These are phyloP conservation scores for Stephanodiscus minutulus DNA, from an alignment of 108 stramenopile species.

Conservation along the genomic window DNA sequence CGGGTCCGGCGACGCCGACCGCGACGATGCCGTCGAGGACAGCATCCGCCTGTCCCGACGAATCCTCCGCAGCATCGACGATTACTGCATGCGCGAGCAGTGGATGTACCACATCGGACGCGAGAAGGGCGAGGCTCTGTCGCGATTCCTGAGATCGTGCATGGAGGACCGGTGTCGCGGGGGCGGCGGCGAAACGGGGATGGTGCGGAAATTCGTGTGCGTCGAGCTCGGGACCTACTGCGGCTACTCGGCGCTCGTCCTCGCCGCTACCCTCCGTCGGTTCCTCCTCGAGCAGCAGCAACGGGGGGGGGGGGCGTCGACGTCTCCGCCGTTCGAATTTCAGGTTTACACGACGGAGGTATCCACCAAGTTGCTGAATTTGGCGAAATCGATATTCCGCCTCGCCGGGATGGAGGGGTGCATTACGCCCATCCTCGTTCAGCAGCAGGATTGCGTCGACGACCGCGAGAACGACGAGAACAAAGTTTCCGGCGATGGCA, in stretches of 20 bases:
- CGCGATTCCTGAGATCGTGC: slow-evolving; percentile 35
- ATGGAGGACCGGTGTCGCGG: slow-evolving; percentile 8
- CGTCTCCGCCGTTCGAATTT: slow-evolving; percentile 22
- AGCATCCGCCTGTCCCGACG: slow-evolving; percentile 6
- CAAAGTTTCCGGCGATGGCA: not conserved
- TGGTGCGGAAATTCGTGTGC: slow-evolving; percentile 32
- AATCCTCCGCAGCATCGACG: slow-evolving; percentile 65
- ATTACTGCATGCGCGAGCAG: slow-evolving; percentile 74
- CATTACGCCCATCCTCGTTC: slow-evolving; percentile 34
- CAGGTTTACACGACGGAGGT: slow-evolving; percentile 40
- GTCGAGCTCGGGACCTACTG: slow-evolving; percentile 90
- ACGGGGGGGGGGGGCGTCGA: not conserved
- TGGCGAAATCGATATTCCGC: slow-evolving; percentile 31
- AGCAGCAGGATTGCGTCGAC: slow-evolving; percentile 6
- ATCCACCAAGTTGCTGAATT: slow-evolving; percentile 32
- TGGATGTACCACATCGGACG: slow-evolving; percentile 94
- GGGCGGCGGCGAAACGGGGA: not conserved
- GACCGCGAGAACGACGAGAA: not conserved
- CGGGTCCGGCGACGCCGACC: not conserved
- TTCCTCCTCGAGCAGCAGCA: slow-evolving; percentile 5
- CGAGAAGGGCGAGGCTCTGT: slow-evolving; percentile 65
- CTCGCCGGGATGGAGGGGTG: slow-evolving; percentile 38
- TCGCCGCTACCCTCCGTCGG: slow-evolving; percentile 40
- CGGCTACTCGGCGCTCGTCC: slow-evolving; percentile 77
- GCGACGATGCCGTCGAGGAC: not conserved